Evolutionary conservation across 2,329 filamentous ascomycete species (phyloP), one percentile per base, ranked within the genome.

Genomic region (Apiospora pterosperma): DNA sequence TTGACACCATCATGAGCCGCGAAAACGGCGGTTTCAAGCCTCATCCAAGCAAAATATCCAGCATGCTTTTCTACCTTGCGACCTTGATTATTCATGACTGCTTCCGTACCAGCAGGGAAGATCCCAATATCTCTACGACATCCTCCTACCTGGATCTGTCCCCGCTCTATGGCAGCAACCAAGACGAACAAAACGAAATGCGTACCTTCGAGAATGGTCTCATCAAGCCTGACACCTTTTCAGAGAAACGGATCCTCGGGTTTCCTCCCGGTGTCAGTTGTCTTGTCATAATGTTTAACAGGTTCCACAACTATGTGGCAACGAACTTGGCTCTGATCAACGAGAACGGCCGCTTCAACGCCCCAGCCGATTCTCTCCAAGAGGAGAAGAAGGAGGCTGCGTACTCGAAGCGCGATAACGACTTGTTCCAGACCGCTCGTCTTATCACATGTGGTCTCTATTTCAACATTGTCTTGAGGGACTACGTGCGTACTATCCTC

Each of bases 281-380:
- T 5, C 72, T 94, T 3, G 78, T 94, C 34, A 84, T 94, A 76
- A 92, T 93, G 90, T 90, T 93, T 78, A 90, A 90, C 71, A 85
- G 89, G 28, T 96, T 96, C 78, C 95, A 97, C 78, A 97, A 98
- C 77, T 85, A 96, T 68, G 87, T 93, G 0, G 93, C 92, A 1
- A 85, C 88, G 63, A 90, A 95, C 66, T 81, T 97, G 21, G 91
- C 91, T 0, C 80, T 84, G n/a, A 95, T 97, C 77, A 97, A 97
- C 71, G 94, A 97, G 71, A 87, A 88, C 55, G 89, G 88, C 19
- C 86, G 92, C 25, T 97, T 97, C 77, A 86, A 84, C 0, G 89
- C 88, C 66, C 92, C 92, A 0, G 72, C 80, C 0, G 76, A 80
- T 0, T 68, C 78, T 0, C 78, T 87, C 0, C 71, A 79, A 0